A percentile compares a stretch with the other conserved stretches of the same genome.
Evolutionary conservation across 2,329 filamentous ascomycete species (phyloP).

Genomic region (Trichoderma semiorbis): DNA sequence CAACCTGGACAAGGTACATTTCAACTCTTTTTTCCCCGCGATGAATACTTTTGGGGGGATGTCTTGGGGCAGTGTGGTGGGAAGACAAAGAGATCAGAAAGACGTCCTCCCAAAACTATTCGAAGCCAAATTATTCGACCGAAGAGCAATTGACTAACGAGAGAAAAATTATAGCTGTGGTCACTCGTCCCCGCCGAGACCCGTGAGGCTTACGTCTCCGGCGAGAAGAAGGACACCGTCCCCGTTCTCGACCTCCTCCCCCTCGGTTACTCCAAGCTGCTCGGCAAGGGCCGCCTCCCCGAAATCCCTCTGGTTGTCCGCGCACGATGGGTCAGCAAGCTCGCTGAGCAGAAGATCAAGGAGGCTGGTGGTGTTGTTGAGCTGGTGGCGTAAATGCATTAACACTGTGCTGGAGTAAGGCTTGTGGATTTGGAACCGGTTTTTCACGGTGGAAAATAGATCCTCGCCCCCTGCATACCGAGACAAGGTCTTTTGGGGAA

Average conservation of each 20-base stretch:
- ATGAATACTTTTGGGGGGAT: slow-evolving; percentile 11
- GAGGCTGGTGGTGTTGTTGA: slow-evolving; percentile 94
- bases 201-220: slow-evolving; percentile 84
- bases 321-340: slow-evolving; percentile 90
- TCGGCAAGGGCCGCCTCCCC: slow-evolving; percentile 96
- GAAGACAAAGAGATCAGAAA: neutral
- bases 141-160: slow-evolving; percentile 28
- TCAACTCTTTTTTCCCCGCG: slow-evolving; percentile 16
- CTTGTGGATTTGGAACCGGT: slow-evolving; percentile 32
- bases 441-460: slow-evolving; percentile 24
- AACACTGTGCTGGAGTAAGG: slow-evolving; percentile 29
- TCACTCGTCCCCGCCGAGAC: slow-evolving; percentile 89
- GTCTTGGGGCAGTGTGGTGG: neutral
- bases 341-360: slow-evolving; percentile 99
- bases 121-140: neutral
- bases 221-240: slow-evolving; percentile 80
- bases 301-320: slow-evolving; percentile 91
- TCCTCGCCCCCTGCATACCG: slow-evolving; percentile 19
- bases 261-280: slow-evolving; percentile 96
- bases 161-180: slow-evolving; percentile 65
- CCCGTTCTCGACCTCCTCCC: slow-evolving; percentile 97
- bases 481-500: slow-evolving; percentile 21
- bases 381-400: slow-evolving; percentile 71
- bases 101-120: neutral
- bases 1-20: slow-evolving; percentile 91